Percentiles rank a stretch among this genome's conserved stretches.
These are phyloP conservation scores for Tieghemostelium lacteum DNA, from an alignment of 78 protist genomes.

Conservation along the genomic window DNA sequence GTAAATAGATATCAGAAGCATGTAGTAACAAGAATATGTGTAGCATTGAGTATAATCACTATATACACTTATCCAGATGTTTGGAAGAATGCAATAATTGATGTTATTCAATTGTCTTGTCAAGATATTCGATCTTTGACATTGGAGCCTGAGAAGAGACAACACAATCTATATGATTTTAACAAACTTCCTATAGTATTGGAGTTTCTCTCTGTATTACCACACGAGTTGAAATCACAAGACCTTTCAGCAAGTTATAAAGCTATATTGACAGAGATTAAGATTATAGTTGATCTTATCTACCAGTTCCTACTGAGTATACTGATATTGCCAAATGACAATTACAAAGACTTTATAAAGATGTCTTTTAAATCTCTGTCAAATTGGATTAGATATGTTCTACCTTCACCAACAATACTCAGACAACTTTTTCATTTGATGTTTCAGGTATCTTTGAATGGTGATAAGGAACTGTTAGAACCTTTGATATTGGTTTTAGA, in stretches of 20 bases:
- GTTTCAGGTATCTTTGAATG: constrained; percentile 3
- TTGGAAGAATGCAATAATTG: constrained; percentile 48
- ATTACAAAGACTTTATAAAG: constrained; percentile 16
- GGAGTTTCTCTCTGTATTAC: constrained; percentile 48
- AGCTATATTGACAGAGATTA: not conserved
- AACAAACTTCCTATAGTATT: constrained; percentile 16
- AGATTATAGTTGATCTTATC: constrained; percentile 6
- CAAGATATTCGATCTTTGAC: not conserved
- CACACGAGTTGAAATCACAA: constrained; percentile 18
- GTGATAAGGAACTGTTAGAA: not conserved
- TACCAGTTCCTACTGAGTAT: constrained; percentile 17
- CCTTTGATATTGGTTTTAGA: constrained; percentile 11
- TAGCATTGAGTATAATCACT: not conserved
- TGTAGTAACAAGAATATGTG: constrained; percentile 26
- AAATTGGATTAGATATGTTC: constrained; percentile 25
- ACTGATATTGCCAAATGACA: not conserved
- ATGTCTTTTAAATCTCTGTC: constrained; percentile 16
- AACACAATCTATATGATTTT: not conserved
- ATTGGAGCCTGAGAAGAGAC: not conserved
- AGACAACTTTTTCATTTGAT: not conserved
- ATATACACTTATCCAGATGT: constrained; percentile 31
- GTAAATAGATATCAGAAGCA: not conserved
- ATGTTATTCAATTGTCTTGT: constrained; percentile 27
- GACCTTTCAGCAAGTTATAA: not conserved
- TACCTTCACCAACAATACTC: constrained; percentile 6